Conservation (phyloP, 2,329 filamentous ascomycete genomes). For the Didymella exigua region DNA sequence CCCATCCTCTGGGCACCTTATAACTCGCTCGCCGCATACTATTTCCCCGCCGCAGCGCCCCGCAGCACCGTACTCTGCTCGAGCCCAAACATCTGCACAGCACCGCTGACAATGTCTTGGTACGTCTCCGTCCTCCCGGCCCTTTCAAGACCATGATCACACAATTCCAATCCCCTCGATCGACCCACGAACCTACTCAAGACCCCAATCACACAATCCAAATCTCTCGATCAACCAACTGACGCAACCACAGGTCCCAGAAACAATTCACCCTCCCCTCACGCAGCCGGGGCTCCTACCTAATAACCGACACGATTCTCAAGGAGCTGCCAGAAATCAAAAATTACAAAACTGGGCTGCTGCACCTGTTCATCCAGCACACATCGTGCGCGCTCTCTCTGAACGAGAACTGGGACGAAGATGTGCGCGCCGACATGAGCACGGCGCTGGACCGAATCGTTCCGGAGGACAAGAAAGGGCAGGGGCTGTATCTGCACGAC, state of each 20-base stretch:
- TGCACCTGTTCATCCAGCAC: slow-evolving; percentile 94
- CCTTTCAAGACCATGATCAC: neutral
- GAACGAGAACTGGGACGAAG: slow-evolving; percentile 88
- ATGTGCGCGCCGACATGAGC: slow-evolving; percentile 92
- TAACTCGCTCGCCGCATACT: slow-evolving; percentile 33
- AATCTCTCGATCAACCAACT: neutral
- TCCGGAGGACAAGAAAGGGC: slow-evolving; percentile 69
- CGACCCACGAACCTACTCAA: too few species aligned
- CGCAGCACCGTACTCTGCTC: slow-evolving; percentile 32
- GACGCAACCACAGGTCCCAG: slow-evolving; percentile 60
- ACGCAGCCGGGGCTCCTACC: slow-evolving; percentile 81
- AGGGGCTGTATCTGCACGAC: slow-evolving; percentile 76
- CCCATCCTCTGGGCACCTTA: slow-evolving; percentile 48
- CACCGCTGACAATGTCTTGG: slow-evolving; percentile 41
- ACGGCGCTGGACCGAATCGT: slow-evolving; percentile 91
- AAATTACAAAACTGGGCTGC: slow-evolving; percentile 72
- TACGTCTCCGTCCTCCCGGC: slow-evolving; percentile 12
- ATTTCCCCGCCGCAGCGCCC: slow-evolving; percentile 21
- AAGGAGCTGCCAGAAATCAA: slow-evolving; percentile 77
- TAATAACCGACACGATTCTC: slow-evolving; percentile 79
- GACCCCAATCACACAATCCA: neutral
- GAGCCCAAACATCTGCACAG: slow-evolving; percentile 36
- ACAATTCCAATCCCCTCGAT: neutral
- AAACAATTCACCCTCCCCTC: slow-evolving; percentile 82
- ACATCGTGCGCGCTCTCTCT: slow-evolving; percentile 88